Percentiles rank a stretch among this genome's conserved stretches.
Conservation (phyloP, 1,284 basidiomycete species). For the Ustilago bromivora region DNA sequence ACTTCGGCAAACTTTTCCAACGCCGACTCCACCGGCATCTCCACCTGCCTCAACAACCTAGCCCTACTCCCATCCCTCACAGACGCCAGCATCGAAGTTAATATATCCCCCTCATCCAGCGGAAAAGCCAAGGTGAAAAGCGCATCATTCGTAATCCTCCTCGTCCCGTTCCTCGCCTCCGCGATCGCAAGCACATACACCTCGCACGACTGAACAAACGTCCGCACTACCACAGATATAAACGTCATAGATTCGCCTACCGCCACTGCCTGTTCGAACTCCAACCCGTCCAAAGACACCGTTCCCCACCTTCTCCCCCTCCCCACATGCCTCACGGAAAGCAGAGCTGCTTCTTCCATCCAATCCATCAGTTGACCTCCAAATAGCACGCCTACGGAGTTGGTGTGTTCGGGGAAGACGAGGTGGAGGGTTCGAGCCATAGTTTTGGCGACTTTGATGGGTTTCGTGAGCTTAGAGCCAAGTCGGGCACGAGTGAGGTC, state of each 20-base stretch:
- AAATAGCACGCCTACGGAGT: constrained; percentile 54
- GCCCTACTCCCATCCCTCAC: constrained; percentile 10
- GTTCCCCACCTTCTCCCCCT: constrained; percentile 51
- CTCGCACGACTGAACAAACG: constrained; percentile 54
- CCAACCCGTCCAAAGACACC: constrained; percentile 58
- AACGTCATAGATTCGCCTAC: constrained; percentile 59
- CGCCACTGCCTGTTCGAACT: constrained; percentile 54
- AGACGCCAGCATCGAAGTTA: constrained; percentile 5
- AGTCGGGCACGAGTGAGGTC: constrained; percentile 20
- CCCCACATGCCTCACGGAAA: constrained; percentile 44
- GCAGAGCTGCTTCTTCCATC: constrained; percentile 60
- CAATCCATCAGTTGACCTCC: constrained; percentile 64
- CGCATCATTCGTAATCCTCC: constrained; percentile 57
- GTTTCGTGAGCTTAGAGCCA: constrained; percentile 31
- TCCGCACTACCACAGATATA: constrained; percentile 49
- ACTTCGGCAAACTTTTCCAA: constrained; percentile 46
- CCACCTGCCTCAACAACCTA: constrained; percentile 31
- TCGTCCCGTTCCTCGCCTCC: constrained; percentile 47
- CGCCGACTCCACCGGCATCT: constrained; percentile 45
- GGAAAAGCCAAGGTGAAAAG: constrained; percentile 58
- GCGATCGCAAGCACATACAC: constrained; percentile 59
- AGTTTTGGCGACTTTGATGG: constrained; percentile 52
- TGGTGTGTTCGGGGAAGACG: constrained; percentile 63
- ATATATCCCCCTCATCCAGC: constrained; percentile 26
- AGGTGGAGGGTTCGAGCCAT: constrained; percentile 52